A percentile compares a stretch with the other conserved stretches of the same genome.
These are phyloP conservation scores for Solanum peruvianum DNA, from an alignment of 257 asterid species.

Conservation along the genomic window DNA sequence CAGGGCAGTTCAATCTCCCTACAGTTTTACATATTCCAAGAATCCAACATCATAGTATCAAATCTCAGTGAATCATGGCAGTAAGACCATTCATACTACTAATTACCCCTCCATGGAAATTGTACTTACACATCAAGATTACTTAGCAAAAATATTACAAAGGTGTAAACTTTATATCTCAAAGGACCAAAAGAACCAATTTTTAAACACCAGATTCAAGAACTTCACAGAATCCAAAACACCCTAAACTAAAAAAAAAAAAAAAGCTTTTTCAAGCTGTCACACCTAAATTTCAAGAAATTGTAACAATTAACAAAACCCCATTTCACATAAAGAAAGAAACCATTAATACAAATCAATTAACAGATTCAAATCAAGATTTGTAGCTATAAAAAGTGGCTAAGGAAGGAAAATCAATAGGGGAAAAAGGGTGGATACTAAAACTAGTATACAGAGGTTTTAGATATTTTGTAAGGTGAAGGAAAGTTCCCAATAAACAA, in stretches of 20 bases:
- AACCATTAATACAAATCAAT: neutral
- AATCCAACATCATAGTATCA: conserved; percentile 3
- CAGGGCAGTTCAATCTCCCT: neutral
- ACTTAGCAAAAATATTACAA: neutral
- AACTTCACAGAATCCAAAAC: neutral
- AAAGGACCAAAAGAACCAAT: neutral
- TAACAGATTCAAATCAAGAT: neutral
- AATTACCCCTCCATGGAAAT: neutral
- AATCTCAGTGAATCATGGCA: neutral
- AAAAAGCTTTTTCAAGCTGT: neutral
- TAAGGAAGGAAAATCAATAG: neutral
- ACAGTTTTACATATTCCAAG: conserved; percentile 1
- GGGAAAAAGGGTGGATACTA: neutral
- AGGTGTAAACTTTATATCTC: neutral
- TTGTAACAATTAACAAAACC: neutral
- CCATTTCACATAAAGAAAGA: neutral
- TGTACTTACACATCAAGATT: neutral
- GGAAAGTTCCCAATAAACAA: neutral
- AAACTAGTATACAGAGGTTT: neutral
- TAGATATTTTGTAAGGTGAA: neutral
- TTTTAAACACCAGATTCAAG: neutral
- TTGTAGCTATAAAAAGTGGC: neutral
- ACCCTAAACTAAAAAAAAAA: neutral
- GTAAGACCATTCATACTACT: neutral
- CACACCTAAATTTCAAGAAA: neutral